Evolutionary conservation across 2,329 filamentous ascomycete genomes (phyloP).

Genomic region (Tolypocladium endophyticum): DNA sequence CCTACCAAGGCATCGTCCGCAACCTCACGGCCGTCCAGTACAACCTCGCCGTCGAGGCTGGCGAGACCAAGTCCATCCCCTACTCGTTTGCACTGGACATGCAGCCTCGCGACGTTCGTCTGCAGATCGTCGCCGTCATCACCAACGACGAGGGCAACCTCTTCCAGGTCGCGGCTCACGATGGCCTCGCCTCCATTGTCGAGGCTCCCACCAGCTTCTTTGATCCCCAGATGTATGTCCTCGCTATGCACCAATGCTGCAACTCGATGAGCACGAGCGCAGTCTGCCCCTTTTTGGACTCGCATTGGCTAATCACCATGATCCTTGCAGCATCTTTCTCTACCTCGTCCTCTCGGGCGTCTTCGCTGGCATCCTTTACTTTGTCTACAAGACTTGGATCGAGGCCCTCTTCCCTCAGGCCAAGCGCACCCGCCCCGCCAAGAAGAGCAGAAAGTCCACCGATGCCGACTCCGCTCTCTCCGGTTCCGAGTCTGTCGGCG

Average conservation of each 20-base stretch:
- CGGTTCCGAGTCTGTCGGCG: slow-evolving; percentile 59
- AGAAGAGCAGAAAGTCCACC: slow-evolving; percentile 56
- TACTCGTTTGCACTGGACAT: slow-evolving; percentile 86
- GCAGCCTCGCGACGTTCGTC: slow-evolving; percentile 77
- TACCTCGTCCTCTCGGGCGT: slow-evolving; percentile 78
- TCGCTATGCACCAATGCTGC: neutral
- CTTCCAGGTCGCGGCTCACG: slow-evolving; percentile 71
- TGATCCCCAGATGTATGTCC: slow-evolving; percentile 81
- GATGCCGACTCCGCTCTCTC: slow-evolving; percentile 52
- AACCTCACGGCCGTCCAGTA: slow-evolving; percentile 77
- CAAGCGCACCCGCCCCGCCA: slow-evolving; percentile 53
- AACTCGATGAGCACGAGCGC: neutral
- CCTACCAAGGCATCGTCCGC: slow-evolving; percentile 53
- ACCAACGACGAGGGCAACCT: slow-evolving; percentile 54
- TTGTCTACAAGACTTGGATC: slow-evolving; percentile 98
- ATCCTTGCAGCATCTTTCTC: slow-evolving; percentile 70
- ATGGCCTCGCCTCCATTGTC: slow-evolving; percentile 75
- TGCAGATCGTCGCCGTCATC: slow-evolving; percentile 69
- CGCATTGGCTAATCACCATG: slow-evolving; percentile 26
- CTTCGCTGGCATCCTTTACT: slow-evolving; percentile 77
- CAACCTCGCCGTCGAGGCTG: slow-evolving; percentile 61
- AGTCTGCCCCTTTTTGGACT: neutral
- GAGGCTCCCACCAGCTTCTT: slow-evolving; percentile 87
- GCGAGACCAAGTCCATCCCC: slow-evolving; percentile 64
- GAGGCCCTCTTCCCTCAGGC: slow-evolving; percentile 90